phyloP scores from a whole-genome alignment of 2,329 filamentous ascomycete genomes.

The Cercospora zeae-maydis region DNA sequence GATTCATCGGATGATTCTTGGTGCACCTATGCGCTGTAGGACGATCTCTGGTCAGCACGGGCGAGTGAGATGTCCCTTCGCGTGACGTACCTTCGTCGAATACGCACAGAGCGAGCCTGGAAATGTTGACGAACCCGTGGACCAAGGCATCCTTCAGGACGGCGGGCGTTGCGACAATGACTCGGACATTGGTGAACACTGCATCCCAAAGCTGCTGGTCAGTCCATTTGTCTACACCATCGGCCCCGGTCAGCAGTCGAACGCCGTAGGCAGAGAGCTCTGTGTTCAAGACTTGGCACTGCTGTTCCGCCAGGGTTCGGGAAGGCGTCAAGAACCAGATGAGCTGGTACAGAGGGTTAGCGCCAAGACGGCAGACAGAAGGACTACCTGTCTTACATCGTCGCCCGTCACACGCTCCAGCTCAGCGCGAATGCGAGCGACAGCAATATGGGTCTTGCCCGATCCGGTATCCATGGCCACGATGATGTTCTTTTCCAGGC shows the following conservation, averaged over 20 bases:
- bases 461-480: conserved; percentile 51
- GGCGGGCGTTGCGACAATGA: conserved; percentile 76
- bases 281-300: conserved; percentile 37
- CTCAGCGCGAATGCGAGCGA: conserved; percentile 44
- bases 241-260: conserved; percentile 62
- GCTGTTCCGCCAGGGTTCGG: conserved; percentile 46
- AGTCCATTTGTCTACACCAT: conserved; percentile 71
- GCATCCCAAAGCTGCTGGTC: conserved; percentile 63
- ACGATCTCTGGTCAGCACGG: neutral
- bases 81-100: conserved; percentile 70
- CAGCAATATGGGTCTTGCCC: conserved; percentile 49
- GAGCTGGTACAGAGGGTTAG: conserved; percentile 30
- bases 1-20: conserved; percentile 60
- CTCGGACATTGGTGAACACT: conserved; percentile 59
- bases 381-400: conserved; percentile 33
- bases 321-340: conserved; percentile 49
- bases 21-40: conserved; percentile 68
- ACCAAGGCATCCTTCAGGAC: conserved; percentile 69
- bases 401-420: conserved; percentile 38
- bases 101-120: conserved; percentile 63
- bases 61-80: neutral
- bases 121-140: conserved; percentile 69
- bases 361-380: neutral
- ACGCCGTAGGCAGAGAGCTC: conserved; percentile 51
- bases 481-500: conserved; percentile 45